Evolutionary conservation across 2,329 filamentous ascomycete species (phyloP).

Genomic region (Cytospora schulzeri): DNA sequence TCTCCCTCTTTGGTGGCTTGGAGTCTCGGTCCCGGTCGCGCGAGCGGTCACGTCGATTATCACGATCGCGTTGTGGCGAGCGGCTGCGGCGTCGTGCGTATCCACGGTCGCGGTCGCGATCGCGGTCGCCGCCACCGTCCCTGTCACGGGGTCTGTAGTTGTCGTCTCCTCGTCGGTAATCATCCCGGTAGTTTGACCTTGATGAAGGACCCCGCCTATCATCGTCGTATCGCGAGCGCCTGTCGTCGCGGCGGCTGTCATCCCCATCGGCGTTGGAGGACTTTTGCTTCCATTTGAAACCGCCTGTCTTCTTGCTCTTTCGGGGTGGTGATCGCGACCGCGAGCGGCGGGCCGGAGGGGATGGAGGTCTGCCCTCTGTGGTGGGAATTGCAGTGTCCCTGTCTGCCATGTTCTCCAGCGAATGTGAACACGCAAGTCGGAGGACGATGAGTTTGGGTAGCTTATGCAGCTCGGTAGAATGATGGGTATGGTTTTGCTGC

Average conservation of each 20-base stretch:
- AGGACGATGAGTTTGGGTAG: not conserved
- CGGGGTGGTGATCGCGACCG: slow-evolving; percentile 19
- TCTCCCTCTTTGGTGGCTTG: slow-evolving; percentile 32
- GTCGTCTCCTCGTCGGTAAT: slow-evolving; percentile 40
- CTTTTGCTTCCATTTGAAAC: slow-evolving; percentile 38
- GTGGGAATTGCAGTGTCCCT: slow-evolving; percentile 1
- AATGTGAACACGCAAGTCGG: not conserved
- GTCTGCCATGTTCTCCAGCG: slow-evolving; percentile 7
- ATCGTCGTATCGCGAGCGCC: slow-evolving; percentile 19
- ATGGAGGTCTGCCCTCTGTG: slow-evolving; percentile 13
- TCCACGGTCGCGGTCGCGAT: slow-evolving; percentile 23
- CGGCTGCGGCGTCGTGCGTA: slow-evolving; percentile 34
- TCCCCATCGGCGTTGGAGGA: slow-evolving; percentile 27
- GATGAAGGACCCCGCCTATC: slow-evolving; percentile 12
- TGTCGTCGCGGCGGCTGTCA: slow-evolving; percentile 24
- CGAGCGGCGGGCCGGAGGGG: slow-evolving; percentile 3
- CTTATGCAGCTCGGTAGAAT: not conserved
- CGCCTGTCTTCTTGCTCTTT: slow-evolving; percentile 28
- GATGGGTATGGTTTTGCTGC: not conserved
- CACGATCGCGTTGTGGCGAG: slow-evolving; percentile 32
- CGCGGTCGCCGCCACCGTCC: slow-evolving; percentile 24
- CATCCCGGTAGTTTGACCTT: slow-evolving; percentile 9
- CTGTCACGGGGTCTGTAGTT: slow-evolving; percentile 20
- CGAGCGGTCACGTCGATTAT: slow-evolving; percentile 23
- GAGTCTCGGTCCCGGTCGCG: slow-evolving; percentile 33